Conservation (phyloP, 768 basidiomycete species). For the Lactarius evosmus region DNA sequence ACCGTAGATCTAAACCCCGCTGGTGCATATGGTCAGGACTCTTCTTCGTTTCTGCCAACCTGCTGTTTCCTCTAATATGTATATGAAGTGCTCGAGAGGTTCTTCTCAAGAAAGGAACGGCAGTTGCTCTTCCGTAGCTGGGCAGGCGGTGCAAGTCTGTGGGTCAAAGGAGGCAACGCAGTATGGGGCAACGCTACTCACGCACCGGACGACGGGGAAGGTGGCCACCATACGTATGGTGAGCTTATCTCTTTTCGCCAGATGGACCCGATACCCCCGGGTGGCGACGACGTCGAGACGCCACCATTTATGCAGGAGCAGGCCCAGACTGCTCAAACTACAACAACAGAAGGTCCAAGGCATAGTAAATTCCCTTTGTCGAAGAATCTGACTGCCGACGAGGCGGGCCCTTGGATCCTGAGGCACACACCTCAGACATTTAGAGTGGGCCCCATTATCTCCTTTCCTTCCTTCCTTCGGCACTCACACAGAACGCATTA, state of each 20-base stretch:
- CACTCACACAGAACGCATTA: slow-evolving; percentile 31
- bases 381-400: slow-evolving; percentile 73
- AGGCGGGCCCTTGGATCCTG: slow-evolving; percentile 76
- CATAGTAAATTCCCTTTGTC: slow-evolving; percentile 23
- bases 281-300: slow-evolving; percentile 27
- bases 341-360: slow-evolving; percentile 9
- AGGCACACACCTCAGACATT: slow-evolving; percentile 80
- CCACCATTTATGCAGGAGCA: slow-evolving; percentile 17
- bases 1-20: slow-evolving; percentile 84
- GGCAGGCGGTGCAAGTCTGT: slow-evolving; percentile 92
- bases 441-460: slow-evolving; percentile 46
- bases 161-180: slow-evolving; percentile 86
- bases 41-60: neutral
- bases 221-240: slow-evolving; percentile 64
- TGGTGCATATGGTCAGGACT: slow-evolving; percentile 61
- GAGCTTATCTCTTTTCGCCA: slow-evolving; percentile 78
- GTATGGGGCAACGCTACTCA: slow-evolving; percentile 76
- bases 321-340: slow-evolving; percentile 1
- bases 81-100: slow-evolving; percentile 66
- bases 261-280: neutral
- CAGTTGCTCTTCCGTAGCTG: slow-evolving; percentile 89
- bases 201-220: slow-evolving; percentile 75
- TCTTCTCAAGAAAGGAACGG: slow-evolving; percentile 88
- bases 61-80: neutral
- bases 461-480: neutral